Conservation (phyloP, 768 basidiomycete species). For the Rhizopogon rudus region DNA sequence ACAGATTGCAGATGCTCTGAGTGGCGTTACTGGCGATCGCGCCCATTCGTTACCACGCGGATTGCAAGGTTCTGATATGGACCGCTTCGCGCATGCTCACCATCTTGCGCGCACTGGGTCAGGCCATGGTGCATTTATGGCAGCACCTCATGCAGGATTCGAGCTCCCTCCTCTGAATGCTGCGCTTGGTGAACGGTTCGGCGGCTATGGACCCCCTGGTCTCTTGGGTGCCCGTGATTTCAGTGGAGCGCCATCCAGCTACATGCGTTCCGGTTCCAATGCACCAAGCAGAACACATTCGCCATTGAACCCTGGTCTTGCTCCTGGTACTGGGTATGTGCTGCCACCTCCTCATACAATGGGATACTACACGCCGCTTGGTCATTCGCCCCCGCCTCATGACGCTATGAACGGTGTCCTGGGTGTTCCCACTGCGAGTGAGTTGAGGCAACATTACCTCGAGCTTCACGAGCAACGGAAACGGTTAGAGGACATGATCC, state of each 20-base stretch:
- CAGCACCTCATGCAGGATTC: constrained; percentile 41
- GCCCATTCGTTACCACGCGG: constrained; percentile 28
- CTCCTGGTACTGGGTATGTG: constrained; percentile 33
- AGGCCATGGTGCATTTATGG: constrained; percentile 31
- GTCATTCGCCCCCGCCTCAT: constrained; percentile 30
- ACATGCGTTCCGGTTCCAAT: constrained; percentile 58
- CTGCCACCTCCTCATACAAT: constrained; percentile 34
- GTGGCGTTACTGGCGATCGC: constrained; percentile 20
- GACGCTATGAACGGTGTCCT: constrained; percentile 25
- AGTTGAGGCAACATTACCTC: constrained; percentile 69
- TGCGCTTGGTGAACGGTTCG: constrained; percentile 32
- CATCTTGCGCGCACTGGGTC: constrained; percentile 30
- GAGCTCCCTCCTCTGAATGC: constrained; percentile 58
- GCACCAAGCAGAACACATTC: constrained; percentile 73
- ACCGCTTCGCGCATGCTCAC: constrained; percentile 26
- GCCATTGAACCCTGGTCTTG: constrained; percentile 49
- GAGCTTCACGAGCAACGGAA: constrained; percentile 60
- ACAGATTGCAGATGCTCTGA: constrained; percentile 28
- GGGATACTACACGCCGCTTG: constrained; percentile 33
- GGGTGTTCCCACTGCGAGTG: constrained; percentile 42
- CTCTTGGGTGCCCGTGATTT: constrained; percentile 28
- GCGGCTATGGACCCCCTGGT: constrained; percentile 32
- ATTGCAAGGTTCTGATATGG: constrained; percentile 21
- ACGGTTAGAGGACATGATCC: constrained; percentile 68
- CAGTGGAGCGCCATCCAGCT: constrained; percentile 44